Conservation (phyloP, 106 monocot species). For the Phalaenopsis equestris region DNA sequence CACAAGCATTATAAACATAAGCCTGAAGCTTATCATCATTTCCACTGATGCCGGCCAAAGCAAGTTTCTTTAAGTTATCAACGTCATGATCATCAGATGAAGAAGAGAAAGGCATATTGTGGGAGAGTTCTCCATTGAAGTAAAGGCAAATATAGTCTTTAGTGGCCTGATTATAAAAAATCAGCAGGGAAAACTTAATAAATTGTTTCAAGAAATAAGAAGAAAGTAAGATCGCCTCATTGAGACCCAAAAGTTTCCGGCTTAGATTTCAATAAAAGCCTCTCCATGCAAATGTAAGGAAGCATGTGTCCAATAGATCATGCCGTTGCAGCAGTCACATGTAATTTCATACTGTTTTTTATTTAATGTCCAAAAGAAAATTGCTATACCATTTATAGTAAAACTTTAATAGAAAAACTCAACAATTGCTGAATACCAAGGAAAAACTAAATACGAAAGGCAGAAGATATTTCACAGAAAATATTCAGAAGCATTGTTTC, state of each 20-base stretch:
- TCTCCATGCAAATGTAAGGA: no score
- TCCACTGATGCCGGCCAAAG: slow-evolving; percentile 47
- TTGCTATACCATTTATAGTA: background rate
- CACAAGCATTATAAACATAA: slow-evolving; percentile 43
- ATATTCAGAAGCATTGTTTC: background rate
- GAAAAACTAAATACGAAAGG: background rate
- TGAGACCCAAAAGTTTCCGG: background rate
- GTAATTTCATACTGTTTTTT: background rate
- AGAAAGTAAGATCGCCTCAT: background rate
- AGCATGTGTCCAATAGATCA: background rate
- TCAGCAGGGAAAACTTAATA: slow-evolving; percentile 1
- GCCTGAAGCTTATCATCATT: slow-evolving; percentile 40
- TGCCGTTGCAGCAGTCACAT: background rate
- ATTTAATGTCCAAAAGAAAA: background rate
- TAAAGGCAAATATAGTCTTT: slow-evolving; percentile 41
- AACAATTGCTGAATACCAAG: background rate
- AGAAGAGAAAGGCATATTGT: slow-evolving; percentile 30
- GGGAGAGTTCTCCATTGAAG: slow-evolving; percentile 50
- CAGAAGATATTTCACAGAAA: background rate
- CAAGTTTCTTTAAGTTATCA: slow-evolving; percentile 29
- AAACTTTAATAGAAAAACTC: background rate
- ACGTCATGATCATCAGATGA: slow-evolving; percentile 13
- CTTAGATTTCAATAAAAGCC: background rate
- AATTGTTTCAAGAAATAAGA: background rate
- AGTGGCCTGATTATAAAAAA: slow-evolving; percentile 37